Evolutionary conservation across 352 stramenopile genomes (phyloP), one percentile per base, ranked within the genome.

Genomic region (Phytopythium mirpurense): DNA sequence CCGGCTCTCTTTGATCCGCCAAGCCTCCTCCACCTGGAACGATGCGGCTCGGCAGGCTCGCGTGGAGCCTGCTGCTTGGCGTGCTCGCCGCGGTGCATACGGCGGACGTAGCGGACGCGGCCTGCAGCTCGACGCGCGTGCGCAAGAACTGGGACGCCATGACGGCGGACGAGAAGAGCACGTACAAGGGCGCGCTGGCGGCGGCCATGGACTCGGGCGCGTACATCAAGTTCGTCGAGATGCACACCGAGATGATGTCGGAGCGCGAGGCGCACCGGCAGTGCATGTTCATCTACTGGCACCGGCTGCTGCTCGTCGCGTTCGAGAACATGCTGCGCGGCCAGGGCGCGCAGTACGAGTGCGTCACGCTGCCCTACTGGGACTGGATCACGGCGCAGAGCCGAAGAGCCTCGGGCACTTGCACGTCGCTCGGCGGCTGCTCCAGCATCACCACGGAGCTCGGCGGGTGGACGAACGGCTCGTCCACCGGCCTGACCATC

Each of bases 201-300:
- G 52, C 65, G 14, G 56, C 73, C 9, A 87, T 87, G 73, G 72
- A 82, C 45, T 78, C 62, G 0, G 76, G 76, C 7, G 64, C 61
- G 5, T 84, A 81, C 58, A 70, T 72, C 45, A 78, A 83, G 55
- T 84, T 85, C 54, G 45, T 84, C 29, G 68, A 77, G 52, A 81
- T 87, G 46, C 76, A 87, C 65, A 81, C 68, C 3, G 76, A 87
- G 48, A 76, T 76, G 65, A 60, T 67, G 46, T 83, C 73, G 7
- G 65, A 80, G 37, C 63, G 56, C 40, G 57, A 83, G 29, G 76
- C 73, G 9, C 71, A 87, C 42, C 54, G 65, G 19, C 67, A 78
- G 63, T 90, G 79, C 49, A 88, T 90, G 73, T 92, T 91, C 63
- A 69, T 88, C 46, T 90, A 86, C 63, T 94, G 83, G 83, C 81